phyloP scores from a whole-genome alignment of 768 basidiomycete species.

The Russula ochroleuca region DNA sequence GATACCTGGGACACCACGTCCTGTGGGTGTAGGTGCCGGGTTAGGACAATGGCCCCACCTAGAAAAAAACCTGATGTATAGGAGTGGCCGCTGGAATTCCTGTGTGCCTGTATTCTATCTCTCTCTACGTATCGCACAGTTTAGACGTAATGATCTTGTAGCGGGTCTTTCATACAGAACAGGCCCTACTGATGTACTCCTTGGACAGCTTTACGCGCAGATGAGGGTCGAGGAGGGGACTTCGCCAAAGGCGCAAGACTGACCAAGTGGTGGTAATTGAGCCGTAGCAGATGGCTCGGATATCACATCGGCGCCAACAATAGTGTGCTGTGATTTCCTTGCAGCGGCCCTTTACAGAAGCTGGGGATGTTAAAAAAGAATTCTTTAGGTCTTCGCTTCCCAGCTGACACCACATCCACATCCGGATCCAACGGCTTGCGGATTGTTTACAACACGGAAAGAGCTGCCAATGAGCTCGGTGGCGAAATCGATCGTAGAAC shows the following conservation, averaged over 20 bases:
- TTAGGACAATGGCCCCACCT: conserved; percentile 69
- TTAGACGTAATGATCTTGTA: background rate
- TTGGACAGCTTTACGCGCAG: too few relatives aligned
- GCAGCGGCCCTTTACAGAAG: background rate
- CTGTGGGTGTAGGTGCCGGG: conserved; percentile 61
- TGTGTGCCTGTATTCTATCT: conserved; percentile 7
- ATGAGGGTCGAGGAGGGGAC: too few relatives aligned
- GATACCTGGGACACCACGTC: conserved; percentile 76
- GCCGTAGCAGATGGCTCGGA: background rate
- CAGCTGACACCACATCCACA: conserved; percentile 97
- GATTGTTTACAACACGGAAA: conserved; percentile 80
- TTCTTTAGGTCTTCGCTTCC: conserved; percentile 60
- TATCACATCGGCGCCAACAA: background rate
- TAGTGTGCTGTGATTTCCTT: background rate
- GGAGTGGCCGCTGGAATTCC: background rate
- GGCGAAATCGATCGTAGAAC: conserved; percentile 84
- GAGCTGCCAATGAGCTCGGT: conserved; percentile 94
- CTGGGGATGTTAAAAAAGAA: background rate
- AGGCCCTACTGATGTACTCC: too few relatives aligned
- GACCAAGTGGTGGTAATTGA: too few relatives aligned
- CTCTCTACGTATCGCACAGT: too few relatives aligned
- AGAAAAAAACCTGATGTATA: conserved; percentile 65
- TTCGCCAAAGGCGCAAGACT: too few relatives aligned
- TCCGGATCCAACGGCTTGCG: conserved; percentile 82
- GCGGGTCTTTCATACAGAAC: background rate